Conservation (phyloP, 768 basidiomycete genomes). For the Lactarius hatsudake region DNA sequence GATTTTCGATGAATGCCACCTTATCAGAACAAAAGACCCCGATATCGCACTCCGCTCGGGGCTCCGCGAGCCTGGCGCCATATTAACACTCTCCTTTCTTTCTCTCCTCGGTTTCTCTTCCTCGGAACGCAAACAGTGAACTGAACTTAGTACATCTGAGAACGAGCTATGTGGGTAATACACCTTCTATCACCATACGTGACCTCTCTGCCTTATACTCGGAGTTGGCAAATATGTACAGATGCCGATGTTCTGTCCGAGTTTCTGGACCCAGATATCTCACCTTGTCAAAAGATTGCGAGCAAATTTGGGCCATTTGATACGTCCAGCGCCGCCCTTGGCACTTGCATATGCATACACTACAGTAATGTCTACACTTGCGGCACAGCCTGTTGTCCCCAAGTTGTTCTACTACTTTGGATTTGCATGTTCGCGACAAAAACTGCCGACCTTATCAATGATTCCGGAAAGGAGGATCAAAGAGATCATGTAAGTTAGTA, state of each 20-base stretch:
- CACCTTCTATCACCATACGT: neutral
- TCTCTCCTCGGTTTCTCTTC: neutral
- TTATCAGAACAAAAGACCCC: neutral
- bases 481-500: neutral
- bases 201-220: neutral
- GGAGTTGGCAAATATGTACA: neutral
- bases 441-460: slow-evolving; percentile 8
- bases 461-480: slow-evolving; percentile 1
- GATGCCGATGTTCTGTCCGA: slow-evolving; percentile 1
- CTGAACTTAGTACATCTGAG: neutral
- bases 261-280: neutral
- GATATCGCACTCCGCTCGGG: neutral
- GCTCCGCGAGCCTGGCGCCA: slow-evolving; percentile 6
- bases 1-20: neutral
- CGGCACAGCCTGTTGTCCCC: neutral
- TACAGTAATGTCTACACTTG: neutral
- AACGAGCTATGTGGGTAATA: neutral
- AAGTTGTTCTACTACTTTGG: neutral
- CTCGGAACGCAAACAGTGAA: neutral
- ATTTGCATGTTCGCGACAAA: neutral
- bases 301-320: neutral
- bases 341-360: neutral
- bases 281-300: neutral
- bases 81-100: neutral
- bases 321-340: neutral